Percentiles rank a stretch among this genome's conserved stretches.
Evolutionary conservation across 1,284 basidiomycete genomes (phyloP).

Genomic region (Trichosporon ovoides): DNA sequence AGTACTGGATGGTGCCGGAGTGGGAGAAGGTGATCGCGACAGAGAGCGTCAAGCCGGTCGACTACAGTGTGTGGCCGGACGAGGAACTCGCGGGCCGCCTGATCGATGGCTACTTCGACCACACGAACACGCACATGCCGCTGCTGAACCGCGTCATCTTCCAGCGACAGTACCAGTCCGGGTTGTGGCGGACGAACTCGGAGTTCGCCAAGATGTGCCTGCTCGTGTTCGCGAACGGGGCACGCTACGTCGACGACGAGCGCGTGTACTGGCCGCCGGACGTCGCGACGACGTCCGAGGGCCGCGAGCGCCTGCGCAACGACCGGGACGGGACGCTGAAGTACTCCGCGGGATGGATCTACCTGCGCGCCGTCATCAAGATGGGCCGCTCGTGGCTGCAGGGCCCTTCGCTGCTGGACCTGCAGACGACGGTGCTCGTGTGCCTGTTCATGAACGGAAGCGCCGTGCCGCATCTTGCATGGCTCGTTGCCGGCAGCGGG

Average conservation of each 20-base stretch:
- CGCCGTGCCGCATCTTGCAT: conserved; percentile 63
- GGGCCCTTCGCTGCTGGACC: conserved; percentile 64
- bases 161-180: conserved; percentile 57
- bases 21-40: conserved; percentile 47
- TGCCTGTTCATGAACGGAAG: conserved; percentile 55
- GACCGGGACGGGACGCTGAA: conserved; percentile 28
- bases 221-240: conserved; percentile 67
- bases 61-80: conserved; percentile 44
- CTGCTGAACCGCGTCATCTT: conserved; percentile 75
- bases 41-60: conserved; percentile 34
- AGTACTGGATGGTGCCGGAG: conserved; percentile 47
- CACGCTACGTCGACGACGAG: conserved; percentile 62
- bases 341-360: conserved; percentile 36
- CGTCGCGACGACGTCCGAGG: conserved; percentile 40
- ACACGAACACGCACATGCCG: conserved; percentile 61
- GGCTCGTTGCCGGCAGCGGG: conserved; percentile 66
- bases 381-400: conserved; percentile 55
- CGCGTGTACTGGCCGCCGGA: conserved; percentile 54
- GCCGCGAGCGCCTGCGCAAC: conserved; percentile 30
- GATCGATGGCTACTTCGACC: conserved; percentile 63
- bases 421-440: conserved; percentile 58
- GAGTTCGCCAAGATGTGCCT: conserved; percentile 65
- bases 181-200: conserved; percentile 57
- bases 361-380: conserved; percentile 60
- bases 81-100: conserved; percentile 59